phyloP scores from a whole-genome alignment of 2,329 filamentous ascomycete genomes.

The Thelonectria olida region DNA sequence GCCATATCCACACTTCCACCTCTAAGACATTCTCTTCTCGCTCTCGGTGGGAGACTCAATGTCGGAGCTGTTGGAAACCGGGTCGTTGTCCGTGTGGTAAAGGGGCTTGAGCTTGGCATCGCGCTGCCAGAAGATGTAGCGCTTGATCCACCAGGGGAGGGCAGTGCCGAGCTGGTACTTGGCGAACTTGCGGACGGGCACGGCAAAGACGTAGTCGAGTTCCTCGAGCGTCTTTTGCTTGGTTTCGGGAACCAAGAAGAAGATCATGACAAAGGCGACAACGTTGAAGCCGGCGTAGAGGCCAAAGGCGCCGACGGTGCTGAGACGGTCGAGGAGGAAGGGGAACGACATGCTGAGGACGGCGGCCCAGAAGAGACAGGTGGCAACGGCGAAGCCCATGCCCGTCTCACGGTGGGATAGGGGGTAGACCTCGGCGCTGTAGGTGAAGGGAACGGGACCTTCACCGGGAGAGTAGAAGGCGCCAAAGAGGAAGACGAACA shows the following conservation, averaged over 20 bases:
- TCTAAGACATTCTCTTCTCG: conserved; percentile 21
- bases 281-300: conserved; percentile 66
- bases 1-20: background rate
- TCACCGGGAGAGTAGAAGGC: conserved; percentile 73
- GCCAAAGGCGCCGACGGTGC: conserved; percentile 52
- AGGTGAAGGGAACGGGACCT: conserved; percentile 70
- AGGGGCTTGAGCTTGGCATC: conserved; percentile 46
- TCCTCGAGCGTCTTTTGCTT: conserved; percentile 63
- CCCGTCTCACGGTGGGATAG: conserved; percentile 71
- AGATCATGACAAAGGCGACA: conserved; percentile 64
- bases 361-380: conserved; percentile 64
- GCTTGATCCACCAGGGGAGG: conserved; percentile 34
- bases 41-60: conserved; percentile 25
- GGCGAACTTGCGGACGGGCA: conserved; percentile 54
- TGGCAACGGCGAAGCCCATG: conserved; percentile 71
- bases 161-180: conserved; percentile 42
- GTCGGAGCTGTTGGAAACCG: conserved; percentile 18
- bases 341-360: conserved; percentile 63
- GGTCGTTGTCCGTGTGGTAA: conserved; percentile 47
- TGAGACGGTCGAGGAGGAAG: conserved; percentile 51
- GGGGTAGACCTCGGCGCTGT: conserved; percentile 71
- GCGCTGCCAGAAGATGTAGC: conserved; percentile 43
- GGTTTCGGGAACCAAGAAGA: conserved; percentile 59
- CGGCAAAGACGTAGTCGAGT: conserved; percentile 60
- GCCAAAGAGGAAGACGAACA: conserved; percentile 72